These are phyloP conservation scores for Coemansia sp. DNA, from an alignment of 192 early-diverging fungal species.

Conservation along the genomic window DNA sequence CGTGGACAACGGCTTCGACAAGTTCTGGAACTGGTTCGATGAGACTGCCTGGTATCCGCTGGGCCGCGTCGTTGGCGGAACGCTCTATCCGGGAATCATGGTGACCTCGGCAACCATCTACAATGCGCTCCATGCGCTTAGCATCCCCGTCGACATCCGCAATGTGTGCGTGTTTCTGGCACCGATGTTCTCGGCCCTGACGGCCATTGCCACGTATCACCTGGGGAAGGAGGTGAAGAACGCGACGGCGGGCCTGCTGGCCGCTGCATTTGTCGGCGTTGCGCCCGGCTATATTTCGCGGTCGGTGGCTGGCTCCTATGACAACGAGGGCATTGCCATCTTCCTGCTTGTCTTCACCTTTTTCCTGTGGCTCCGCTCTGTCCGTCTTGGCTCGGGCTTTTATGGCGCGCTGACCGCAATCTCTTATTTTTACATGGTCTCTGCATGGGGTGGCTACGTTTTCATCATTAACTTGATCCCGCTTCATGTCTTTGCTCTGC, in stretches of 20 bases:
- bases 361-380: constrained; percentile 95
- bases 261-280: constrained; percentile 96
- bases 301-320: constrained; percentile 99
- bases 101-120: constrained; percentile 94
- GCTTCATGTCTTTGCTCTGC: constrained; percentile 89
- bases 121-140: constrained; percentile 86
- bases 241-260: constrained; percentile 87
- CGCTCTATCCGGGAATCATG: constrained; percentile 99
- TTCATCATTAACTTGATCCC: constrained; percentile 99
- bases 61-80: constrained; percentile 98
- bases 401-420: constrained; percentile 83
- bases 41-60: constrained; percentile 97
- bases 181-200: constrained; percentile 92
- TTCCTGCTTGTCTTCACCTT: constrained; percentile 98
- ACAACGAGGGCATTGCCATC: constrained; percentile 99
- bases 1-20: constrained; percentile 91
- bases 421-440: constrained; percentile 99
- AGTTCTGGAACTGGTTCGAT: constrained; percentile 99
- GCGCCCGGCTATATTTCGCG: constrained; percentile 99
- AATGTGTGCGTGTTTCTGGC: constrained; percentile 98
- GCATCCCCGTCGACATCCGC: constrained; percentile 96
- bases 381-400: constrained; percentile 91
- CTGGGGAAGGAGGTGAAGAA: constrained; percentile 91
- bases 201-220: constrained; percentile 93
- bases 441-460: constrained; percentile 99